Evolutionary conservation across 805 yeast species (phyloP).

Genomic region (Saturnispora silvae): DNA sequence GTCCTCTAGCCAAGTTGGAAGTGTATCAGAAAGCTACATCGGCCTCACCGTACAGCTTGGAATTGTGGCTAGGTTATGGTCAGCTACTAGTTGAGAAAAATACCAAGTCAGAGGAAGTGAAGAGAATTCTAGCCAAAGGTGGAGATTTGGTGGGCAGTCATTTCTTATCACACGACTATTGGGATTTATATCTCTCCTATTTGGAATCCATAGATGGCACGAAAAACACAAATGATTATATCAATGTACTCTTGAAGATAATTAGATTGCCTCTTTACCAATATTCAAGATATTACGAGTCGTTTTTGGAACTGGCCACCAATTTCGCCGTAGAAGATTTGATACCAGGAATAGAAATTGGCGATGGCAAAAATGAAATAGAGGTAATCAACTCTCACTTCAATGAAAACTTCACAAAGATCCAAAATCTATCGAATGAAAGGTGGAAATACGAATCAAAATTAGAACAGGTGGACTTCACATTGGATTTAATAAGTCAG

Average conservation of each 20-base stretch:
- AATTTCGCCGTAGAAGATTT: constrained; percentile 26
- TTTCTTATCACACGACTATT: constrained; percentile 66
- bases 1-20: constrained; percentile 38
- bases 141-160: constrained; percentile 49
- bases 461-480: constrained; percentile 49
- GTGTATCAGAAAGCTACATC: constrained; percentile 36
- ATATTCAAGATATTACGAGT: constrained; percentile 64
- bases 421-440: constrained; percentile 42
- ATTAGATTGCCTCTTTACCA: constrained; percentile 69
- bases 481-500: constrained; percentile 33
- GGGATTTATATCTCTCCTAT: constrained; percentile 71
- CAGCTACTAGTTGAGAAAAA: constrained; percentile 38
- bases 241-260: constrained; percentile 34
- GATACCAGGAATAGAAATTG: constrained; percentile 21
- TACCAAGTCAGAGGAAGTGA: constrained; percentile 25
- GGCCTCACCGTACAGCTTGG: constrained; percentile 47
- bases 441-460: constrained; percentile 68
- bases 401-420: constrained; percentile 31
- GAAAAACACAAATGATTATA: constrained; percentile 28
- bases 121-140: constrained; percentile 39
- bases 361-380: constrained; percentile 13
- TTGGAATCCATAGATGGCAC: constrained; percentile 29
- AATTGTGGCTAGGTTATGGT: constrained; percentile 59
- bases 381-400: constrained; percentile 23
- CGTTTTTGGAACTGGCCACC: constrained; percentile 31